A percentile compares a stretch with the other conserved stretches of the same genome.
phyloP scores from a whole-genome alignment of 2,329 filamentous ascomycete species.

The Alternaria ethzedia region DNA sequence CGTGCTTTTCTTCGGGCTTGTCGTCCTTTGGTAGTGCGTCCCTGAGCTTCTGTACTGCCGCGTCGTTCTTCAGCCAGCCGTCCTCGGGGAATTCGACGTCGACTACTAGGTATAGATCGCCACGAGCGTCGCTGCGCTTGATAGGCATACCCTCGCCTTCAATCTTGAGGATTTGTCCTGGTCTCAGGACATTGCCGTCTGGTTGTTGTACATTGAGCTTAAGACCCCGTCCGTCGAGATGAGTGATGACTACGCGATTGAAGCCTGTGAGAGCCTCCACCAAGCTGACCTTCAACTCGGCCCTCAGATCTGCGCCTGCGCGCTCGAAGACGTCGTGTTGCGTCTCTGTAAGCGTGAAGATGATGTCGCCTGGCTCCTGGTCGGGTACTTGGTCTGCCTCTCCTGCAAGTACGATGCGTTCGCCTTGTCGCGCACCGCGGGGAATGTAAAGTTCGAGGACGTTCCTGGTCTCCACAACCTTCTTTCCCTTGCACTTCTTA shows the following conservation, averaged over 20 bases:
- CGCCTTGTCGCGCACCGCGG: slow-evolving; percentile 77
- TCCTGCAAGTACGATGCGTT: slow-evolving; percentile 87
- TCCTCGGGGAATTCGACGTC: slow-evolving; percentile 89
- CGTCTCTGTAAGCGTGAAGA: slow-evolving; percentile 85
- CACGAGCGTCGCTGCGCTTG: slow-evolving; percentile 82
- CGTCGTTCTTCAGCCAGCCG: slow-evolving; percentile 76
- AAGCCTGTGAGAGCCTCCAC: slow-evolving; percentile 88
- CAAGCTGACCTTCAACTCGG: slow-evolving; percentile 80
- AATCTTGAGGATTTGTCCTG: slow-evolving; percentile 85
- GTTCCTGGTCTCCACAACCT: slow-evolving; percentile 87
- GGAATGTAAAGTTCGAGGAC: slow-evolving; percentile 96
- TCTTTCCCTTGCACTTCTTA: slow-evolving; percentile 97
- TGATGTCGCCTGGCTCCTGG: slow-evolving; percentile 87
- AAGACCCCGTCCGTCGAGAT: slow-evolving; percentile 92
- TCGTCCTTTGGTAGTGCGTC: slow-evolving; percentile 74
- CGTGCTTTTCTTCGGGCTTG: slow-evolving; percentile 64
- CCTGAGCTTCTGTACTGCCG: slow-evolving; percentile 71
- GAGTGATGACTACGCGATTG: slow-evolving; percentile 85
- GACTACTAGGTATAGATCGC: slow-evolving; percentile 86
- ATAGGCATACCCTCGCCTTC: slow-evolving; percentile 91
- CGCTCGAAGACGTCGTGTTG: slow-evolving; percentile 82
- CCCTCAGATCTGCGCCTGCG: slow-evolving; percentile 82
- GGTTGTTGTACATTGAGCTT: slow-evolving; percentile 75
- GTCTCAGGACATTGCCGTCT: slow-evolving; percentile 77
- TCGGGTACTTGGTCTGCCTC: slow-evolving; percentile 93